Evolutionary conservation across 2,329 filamentous ascomycete species (phyloP).

Genomic region (Scedosporium boydii): DNA sequence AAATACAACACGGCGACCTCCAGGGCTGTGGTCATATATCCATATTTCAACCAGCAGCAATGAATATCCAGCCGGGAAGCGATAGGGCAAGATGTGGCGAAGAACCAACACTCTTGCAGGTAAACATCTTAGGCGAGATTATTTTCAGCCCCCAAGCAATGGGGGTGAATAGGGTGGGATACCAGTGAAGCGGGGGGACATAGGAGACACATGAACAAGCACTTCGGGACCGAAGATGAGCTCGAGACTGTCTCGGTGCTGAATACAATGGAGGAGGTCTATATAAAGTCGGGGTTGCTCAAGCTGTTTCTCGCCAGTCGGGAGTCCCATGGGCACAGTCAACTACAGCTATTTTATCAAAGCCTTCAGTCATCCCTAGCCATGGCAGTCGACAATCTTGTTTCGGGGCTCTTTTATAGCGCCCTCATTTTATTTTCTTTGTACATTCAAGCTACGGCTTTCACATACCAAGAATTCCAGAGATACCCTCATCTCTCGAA

Average conservation of each 20-base stretch:
- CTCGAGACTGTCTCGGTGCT: no score
- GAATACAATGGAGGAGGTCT: no score
- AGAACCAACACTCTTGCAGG: not conserved
- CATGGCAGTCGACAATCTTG: not conserved
- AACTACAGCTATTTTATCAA: not conserved
- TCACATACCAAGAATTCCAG: no score
- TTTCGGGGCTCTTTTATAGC: not conserved
- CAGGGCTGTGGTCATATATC: not conserved
- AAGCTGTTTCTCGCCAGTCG: no score
- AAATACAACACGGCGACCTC: not conserved
- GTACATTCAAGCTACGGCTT: no score
- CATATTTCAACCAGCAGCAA: not conserved
- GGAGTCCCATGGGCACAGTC: no score
- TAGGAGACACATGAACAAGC: not conserved
- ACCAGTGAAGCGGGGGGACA: not conserved
- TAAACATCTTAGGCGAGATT: not conserved
- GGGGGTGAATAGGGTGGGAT: not conserved
- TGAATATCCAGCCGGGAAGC: not conserved
- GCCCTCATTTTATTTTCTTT: no score
- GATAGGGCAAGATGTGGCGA: not conserved
- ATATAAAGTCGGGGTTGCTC: no score
- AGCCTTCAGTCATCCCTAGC: not conserved
- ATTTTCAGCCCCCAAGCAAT: not conserved
- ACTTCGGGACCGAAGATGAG: not conserved
- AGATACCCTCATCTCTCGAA: no score